Conservation (phyloP, 2,329 filamentous ascomycete species). For the Cordyceps cicadae region DNA sequence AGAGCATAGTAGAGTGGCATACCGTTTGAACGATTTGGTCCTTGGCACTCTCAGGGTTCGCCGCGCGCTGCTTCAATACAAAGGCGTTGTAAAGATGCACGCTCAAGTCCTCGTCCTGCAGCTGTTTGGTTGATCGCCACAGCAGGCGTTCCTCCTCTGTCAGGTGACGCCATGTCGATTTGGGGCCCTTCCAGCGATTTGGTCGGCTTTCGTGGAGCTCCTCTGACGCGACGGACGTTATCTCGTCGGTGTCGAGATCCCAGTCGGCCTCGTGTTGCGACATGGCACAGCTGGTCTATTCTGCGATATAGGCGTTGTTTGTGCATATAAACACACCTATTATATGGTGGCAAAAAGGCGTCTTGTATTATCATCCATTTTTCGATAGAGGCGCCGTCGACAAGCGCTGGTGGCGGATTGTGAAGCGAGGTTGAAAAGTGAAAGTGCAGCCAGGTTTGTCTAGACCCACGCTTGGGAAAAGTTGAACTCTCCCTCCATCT, state of each 20-base stretch:
- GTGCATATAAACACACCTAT: not conserved
- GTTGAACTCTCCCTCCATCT: not conserved
- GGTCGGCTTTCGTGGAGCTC: constrained; percentile 45
- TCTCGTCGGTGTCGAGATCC: constrained; percentile 39
- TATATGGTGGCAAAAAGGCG: not conserved
- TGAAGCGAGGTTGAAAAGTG: not conserved
- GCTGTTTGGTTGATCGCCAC: constrained; percentile 52
- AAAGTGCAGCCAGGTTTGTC: not conserved
- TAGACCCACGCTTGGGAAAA: not conserved
- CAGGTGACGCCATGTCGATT: constrained; percentile 56
- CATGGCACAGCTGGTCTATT: constrained; percentile 8
- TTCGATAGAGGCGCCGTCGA: not conserved
- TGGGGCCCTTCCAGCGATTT: constrained; percentile 64
- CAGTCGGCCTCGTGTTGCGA: constrained; percentile 21
- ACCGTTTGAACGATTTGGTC: constrained; percentile 24
- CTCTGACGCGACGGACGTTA: constrained; percentile 38
- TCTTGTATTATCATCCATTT: not conserved
- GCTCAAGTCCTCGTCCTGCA: constrained; percentile 58
- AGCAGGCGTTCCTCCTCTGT: constrained; percentile 57
- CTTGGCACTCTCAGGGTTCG: constrained; percentile 19
- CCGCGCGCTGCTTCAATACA: constrained; percentile 46
- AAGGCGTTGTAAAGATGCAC: constrained; percentile 75
- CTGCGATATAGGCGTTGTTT: not conserved
- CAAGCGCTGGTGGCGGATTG: not conserved
- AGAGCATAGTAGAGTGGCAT: constrained; percentile 8